Conservation (phyloP, 1,139 yeast genomes). For the Saccharomyces hybrid region DNA sequence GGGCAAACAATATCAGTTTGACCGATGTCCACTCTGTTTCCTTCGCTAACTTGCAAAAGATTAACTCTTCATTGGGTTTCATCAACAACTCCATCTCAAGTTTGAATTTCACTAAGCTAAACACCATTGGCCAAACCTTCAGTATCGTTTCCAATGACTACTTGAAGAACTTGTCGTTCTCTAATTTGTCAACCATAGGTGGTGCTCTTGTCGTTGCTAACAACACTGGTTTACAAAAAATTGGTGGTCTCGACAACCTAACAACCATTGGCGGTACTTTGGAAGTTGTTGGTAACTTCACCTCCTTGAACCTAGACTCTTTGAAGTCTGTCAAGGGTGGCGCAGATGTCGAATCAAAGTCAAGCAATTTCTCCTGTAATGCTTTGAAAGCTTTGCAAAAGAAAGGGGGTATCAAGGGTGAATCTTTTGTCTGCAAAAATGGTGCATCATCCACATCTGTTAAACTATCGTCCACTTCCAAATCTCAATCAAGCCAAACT, state of each 20-base stretch:
- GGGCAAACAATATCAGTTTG: slow-evolving; percentile 83
- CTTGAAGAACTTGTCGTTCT: slow-evolving; percentile 62
- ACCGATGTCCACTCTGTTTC: slow-evolving; percentile 69
- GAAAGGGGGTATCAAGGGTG: slow-evolving; percentile 82
- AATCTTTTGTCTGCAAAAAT: slow-evolving; percentile 76
- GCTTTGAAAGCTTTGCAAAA: slow-evolving; percentile 59
- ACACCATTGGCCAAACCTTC: slow-evolving; percentile 70
- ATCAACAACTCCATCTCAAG: slow-evolving; percentile 53
- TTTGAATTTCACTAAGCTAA: slow-evolving; percentile 50
- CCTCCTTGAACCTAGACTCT: slow-evolving; percentile 64
- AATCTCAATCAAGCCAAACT: not conserved
- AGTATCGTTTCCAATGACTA: slow-evolving; percentile 66
- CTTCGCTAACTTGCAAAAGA: slow-evolving; percentile 55
- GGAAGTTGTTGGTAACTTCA: slow-evolving; percentile 68
- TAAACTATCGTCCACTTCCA: slow-evolving; percentile 34
- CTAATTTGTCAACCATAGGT: slow-evolving; percentile 60
- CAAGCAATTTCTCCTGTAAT: slow-evolving; percentile 73
- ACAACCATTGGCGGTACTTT: slow-evolving; percentile 82
- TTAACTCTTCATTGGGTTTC: slow-evolving; percentile 78
- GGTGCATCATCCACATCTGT: slow-evolving; percentile 52
- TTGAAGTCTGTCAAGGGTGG: slow-evolving; percentile 85
- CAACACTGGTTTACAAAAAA: slow-evolving; percentile 60
- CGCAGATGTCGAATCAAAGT: slow-evolving; percentile 64
- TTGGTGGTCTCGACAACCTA: slow-evolving; percentile 70
- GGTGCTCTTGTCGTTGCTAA: slow-evolving; percentile 86